Evolutionary conservation across 2,329 filamentous ascomycete genomes (phyloP).

Genomic region (Pleoardoris graminearum): DNA sequence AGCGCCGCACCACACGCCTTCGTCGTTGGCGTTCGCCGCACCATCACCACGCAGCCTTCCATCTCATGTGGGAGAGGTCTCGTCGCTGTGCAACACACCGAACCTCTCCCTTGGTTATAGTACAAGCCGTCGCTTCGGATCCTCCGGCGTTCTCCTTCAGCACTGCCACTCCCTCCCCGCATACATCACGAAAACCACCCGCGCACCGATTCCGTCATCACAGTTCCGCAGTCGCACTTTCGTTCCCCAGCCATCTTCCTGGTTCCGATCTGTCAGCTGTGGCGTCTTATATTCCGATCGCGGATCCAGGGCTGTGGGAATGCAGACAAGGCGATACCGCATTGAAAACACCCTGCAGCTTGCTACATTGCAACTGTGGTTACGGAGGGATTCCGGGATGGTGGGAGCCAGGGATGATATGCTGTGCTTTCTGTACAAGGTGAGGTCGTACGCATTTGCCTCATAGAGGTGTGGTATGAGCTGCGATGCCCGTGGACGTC

Average conservation of each 20-base stretch:
- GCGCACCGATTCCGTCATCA: background rate
- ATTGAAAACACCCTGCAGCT: background rate
- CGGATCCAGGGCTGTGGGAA: background rate
- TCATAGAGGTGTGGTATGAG: background rate
- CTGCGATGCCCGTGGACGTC: background rate
- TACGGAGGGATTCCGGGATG: slow-evolving; percentile 1
- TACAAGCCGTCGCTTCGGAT: background rate
- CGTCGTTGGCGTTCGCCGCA: slow-evolving; percentile 1
- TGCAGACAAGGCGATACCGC: background rate
- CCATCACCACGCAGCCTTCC: background rate
- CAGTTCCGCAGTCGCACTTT: background rate
- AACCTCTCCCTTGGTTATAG: background rate
- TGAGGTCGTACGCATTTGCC: background rate
- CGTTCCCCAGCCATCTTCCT: background rate
- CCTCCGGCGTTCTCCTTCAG: background rate
- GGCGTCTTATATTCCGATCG: background rate
- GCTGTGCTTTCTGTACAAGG: background rate
- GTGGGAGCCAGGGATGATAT: background rate
- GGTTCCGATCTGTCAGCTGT: background rate
- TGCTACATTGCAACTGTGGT: background rate
- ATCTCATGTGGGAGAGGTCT: background rate
- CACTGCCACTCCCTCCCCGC: background rate
- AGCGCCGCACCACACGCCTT: slow-evolving; percentile 1
- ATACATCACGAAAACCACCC: background rate
- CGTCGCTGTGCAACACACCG: slow-evolving; percentile 1